Conservation (phyloP, 2,329 filamentous ascomycete species). For the Tolypocladium inflatum region DNA sequence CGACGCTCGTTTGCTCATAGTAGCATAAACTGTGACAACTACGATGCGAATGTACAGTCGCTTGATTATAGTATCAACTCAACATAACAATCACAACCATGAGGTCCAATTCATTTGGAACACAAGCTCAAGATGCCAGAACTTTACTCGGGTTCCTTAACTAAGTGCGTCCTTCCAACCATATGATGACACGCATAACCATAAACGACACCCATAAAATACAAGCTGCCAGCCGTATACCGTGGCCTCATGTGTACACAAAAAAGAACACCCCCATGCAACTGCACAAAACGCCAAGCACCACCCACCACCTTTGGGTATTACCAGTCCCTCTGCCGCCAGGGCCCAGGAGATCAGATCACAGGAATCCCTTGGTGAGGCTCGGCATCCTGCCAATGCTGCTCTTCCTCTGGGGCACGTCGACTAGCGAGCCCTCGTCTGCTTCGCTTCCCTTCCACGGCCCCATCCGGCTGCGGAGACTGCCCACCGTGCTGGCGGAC, state of each 20-base stretch:
- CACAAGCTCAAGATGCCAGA: not conserved
- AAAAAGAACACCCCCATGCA: not conserved
- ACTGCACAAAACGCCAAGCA: not conserved
- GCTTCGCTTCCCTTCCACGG: conserved; percentile 26
- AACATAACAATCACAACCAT: too few species aligned
- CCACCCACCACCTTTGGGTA: too few species aligned
- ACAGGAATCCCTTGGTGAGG: conserved; percentile 72
- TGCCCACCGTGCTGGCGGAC: conserved; percentile 36
- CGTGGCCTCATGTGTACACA: not conserved
- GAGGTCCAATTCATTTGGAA: too few species aligned
- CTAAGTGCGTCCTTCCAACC: not conserved
- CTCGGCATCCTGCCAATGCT: conserved; percentile 55
- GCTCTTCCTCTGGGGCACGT: conserved; percentile 56
- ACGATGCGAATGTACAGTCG: too few species aligned
- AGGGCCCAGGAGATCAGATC: conserved; percentile 1
- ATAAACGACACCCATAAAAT: not conserved
- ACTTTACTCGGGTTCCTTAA: not conserved
- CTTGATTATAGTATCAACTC: too few species aligned
- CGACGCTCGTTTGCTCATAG: too few species aligned
- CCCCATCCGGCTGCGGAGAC: conserved; percentile 24
- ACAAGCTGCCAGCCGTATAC: not conserved
- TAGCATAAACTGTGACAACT: too few species aligned
- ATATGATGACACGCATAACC: not conserved
- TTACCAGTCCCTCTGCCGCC: not conserved
- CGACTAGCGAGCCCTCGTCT: conserved; percentile 31